Evolutionary conservation across 139 green algal species (phyloP).

Genomic region (Chlorella vulgaris): DNA sequence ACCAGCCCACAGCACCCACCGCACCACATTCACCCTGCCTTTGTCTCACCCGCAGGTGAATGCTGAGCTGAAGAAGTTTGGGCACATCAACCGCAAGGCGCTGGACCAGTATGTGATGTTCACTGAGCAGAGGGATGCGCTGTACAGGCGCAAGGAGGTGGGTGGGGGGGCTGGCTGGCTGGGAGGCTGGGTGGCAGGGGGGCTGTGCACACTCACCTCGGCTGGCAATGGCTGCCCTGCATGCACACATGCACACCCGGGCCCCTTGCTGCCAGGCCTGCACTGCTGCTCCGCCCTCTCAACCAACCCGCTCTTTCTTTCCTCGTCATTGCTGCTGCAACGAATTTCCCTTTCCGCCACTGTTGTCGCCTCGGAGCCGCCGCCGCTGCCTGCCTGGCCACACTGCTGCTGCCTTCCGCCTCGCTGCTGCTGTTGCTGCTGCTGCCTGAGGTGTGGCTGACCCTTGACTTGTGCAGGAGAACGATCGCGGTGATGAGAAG

Average conservation of each 20-base stretch:
- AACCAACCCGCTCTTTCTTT: not conserved
- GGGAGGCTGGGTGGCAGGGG: too few species aligned
- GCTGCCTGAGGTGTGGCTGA: too few species aligned
- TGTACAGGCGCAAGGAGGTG: constrained; percentile 56
- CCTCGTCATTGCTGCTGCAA: not conserved
- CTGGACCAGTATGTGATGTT: constrained; percentile 97
- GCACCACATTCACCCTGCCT: not conserved
- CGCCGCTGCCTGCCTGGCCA: not conserved
- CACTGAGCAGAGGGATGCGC: constrained; percentile 74
- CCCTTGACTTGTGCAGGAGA: too few species aligned
- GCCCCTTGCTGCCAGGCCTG: not conserved
- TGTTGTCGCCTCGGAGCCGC: not conserved
- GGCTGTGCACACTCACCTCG: too few species aligned
- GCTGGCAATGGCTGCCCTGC: too few species aligned
- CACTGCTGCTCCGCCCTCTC: not conserved
- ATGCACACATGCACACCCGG: too few species aligned
- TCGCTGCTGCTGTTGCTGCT: too few species aligned
- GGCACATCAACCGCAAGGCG: constrained; percentile 95
- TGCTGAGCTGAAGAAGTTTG: constrained; percentile 71
- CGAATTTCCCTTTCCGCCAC: not conserved
- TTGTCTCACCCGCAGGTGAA: constrained; percentile 36
- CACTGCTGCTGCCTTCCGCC: not conserved
- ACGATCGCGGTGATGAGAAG: constrained; percentile 48
- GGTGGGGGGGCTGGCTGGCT: constrained; percentile 9
- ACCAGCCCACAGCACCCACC: too few species aligned